These are phyloP conservation scores for Metschnikowia picachoensis DNA, from an alignment of 805 yeast genomes.

Conservation along the genomic window DNA sequence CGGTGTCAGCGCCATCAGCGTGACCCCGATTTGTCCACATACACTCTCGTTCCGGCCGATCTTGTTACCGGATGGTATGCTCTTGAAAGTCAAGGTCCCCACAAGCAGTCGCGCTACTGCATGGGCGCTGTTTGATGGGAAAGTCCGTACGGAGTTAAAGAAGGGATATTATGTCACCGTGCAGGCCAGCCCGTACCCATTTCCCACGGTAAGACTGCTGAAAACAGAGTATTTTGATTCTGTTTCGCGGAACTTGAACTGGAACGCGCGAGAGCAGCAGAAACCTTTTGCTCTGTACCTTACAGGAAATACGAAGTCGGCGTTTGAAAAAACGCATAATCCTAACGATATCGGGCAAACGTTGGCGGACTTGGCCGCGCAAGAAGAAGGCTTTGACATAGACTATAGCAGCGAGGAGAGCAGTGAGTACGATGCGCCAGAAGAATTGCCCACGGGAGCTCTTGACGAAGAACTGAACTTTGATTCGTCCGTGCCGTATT, in stretches of 20 bases:
- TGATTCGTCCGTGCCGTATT: conserved; percentile 25
- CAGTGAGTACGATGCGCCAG: conserved; percentile 10
- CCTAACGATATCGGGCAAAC: conserved; percentile 10
- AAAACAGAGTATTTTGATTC: conserved; percentile 78
- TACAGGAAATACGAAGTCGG: conserved; percentile 46
- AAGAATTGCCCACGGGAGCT: conserved; percentile 13
- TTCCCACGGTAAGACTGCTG: conserved; percentile 83
- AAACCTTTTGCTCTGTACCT: conserved; percentile 67
- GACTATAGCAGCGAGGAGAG: conserved; percentile 26
- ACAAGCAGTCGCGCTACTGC: conserved; percentile 78
- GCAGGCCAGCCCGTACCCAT: conserved; percentile 84
- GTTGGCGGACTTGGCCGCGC: conserved; percentile 12
- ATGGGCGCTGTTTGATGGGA: conserved; percentile 96
- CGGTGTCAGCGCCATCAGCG: conserved; percentile 84
- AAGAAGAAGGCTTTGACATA: conserved; percentile 33
- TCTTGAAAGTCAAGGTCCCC: conserved; percentile 78
- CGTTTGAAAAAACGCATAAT: conserved; percentile 26
- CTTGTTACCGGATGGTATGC: conserved; percentile 89
- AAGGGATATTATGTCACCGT: conserved; percentile 85
- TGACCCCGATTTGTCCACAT: conserved; percentile 96
- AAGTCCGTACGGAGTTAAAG: conserved; percentile 72
- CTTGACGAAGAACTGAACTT: conserved; percentile 14
- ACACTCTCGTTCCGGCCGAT: conserved; percentile 91
- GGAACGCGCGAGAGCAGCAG: conserved; percentile 91
- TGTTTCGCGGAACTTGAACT: conserved; percentile 80